Base-by-base conservation (phyloP, 306 rosid species). In the Citrullus colocynthis region DNA sequence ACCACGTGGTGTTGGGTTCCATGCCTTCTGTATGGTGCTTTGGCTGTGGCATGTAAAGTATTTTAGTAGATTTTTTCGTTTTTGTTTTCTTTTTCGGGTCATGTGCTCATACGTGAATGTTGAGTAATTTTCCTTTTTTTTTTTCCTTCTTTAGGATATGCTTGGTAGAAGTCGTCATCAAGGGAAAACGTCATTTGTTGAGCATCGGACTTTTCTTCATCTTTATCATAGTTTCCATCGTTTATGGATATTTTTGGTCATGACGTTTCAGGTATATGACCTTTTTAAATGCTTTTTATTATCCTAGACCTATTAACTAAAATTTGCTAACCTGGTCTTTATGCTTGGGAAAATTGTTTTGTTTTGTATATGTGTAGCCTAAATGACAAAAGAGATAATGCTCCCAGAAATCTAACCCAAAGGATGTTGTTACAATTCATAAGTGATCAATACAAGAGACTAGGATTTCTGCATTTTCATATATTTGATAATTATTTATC, bases 171-270 rank as follows among this genome's bases (percentile, higher is more conserved):
- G 92, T 84, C 83, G 73, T 78, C 87, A 79, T 79, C 88, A 55
- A 75, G 98, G 98, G 60, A 94, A 94, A 85, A 94, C 98, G 64
- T 94, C 97, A 15, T 94, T 94, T 89, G 98, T 94, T 81, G 98
- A 94, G 87, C 98, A 94, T 81, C 89, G 97, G 16, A 92, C 93
- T 20, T 94, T 94, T 90, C 89, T 94, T 32, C 98, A 92, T 89
- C 91, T 94, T 17, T 94, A 90, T 86, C 98, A 92, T 66, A 94
- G 98, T 81, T 94, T 94, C 84, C 97, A 94, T 65, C 91, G 97
- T 28, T 73, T 94, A 76, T 94, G 98, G 98, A 92, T 94, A 85
- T 94, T 94, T 85, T 96, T 94, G 78, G 88, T 82, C 78, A 90
- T 94, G 98, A 94, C 92, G 98, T 94, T 94, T 82, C 98, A 94